Base-by-base conservation (phyloP, 306 rosid genomes). In the Quercus alba region DNA sequence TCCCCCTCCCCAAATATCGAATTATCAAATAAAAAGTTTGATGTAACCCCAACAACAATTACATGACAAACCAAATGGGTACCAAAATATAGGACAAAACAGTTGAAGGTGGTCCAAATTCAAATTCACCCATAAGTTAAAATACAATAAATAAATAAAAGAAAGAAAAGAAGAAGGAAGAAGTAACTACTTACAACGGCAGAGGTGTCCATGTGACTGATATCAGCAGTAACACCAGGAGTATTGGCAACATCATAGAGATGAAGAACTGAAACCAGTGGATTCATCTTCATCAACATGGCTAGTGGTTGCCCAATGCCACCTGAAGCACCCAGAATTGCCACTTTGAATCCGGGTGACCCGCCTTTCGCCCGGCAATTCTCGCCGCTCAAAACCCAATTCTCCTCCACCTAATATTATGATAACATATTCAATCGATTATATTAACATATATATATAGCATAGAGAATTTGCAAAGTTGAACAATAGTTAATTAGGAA, bases 211-310 rank as follows among this genome's bases (percentile, higher is more conserved):
- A 93, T 93, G 84, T 96, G 99, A 72, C 98, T 90, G 79, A 96
- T 85, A 83, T 96, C 99, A 79, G 97, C 97, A 2, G 99, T 96
- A 79, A 93, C 98, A 41, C 99, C 99, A 10, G 99, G 99, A 70
- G 97, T 30, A 68, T 96, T 96, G 41, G 90, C 98, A 25, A 93
- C 99, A 78, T 96, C 99, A 69, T 96, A 96, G 35, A 96, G 99
- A 88, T 96, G 99, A 83, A 96, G 98, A 85, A 89, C 89, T 0
- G 99, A 93, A 70, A 96, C 97, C 54, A 91, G 77, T 38, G 99
- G 99, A 25, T 96, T 96, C 18, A 96, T 96, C 93, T 96, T 96
- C 96, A 96, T 84, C 68, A 93, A 83, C 92, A 96, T 72, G 56
- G 98, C 81, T 46, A 96, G 97, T 75, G 99, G 85, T 74, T 96